Conservation (phyloP, 371 early-diverging fungal species). For the Apophysomyces ossiformis region DNA sequence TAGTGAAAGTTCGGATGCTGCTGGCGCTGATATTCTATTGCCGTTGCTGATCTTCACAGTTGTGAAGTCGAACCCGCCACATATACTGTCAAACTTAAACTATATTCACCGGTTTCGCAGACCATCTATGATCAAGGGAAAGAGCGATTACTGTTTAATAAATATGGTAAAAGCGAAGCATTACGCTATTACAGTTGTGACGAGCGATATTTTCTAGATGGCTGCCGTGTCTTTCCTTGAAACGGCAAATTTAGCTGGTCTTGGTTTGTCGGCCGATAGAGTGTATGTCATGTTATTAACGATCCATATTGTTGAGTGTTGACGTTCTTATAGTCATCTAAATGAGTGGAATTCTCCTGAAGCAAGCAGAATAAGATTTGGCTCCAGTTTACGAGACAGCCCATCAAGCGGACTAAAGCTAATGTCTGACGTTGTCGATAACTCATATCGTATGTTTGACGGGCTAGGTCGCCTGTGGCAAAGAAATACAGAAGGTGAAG, state of each 20-base stretch:
- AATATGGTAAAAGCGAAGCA: conserved; percentile 38
- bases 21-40: conserved; percentile 67
- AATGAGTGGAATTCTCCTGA: conserved; percentile 35
- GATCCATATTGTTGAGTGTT: neutral
- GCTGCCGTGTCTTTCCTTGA: conserved; percentile 53
- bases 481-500: conserved; percentile 20
- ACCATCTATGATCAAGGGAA: conserved; percentile 49
- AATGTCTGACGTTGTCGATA: conserved; percentile 50
- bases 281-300: conserved; percentile 12
- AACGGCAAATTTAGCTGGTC: conserved; percentile 49
- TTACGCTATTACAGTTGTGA: neutral
- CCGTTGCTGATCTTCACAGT: conserved; percentile 73
- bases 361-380: conserved; percentile 3
- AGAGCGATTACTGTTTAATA: conserved; percentile 58
- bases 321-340: conserved; percentile 30
- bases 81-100: conserved; percentile 66
- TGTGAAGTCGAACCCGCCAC: conserved; percentile 69
- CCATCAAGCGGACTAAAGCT: conserved; percentile 38
- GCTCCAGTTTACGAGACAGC: conserved; percentile 6
- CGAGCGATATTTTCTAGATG: conserved; percentile 26
- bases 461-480: conserved; percentile 55
- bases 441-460: conserved; percentile 48
- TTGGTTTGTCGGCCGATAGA: conserved; percentile 53
- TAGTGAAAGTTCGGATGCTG: conserved; percentile 19
- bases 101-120: conserved; percentile 59